Percentiles rank a stretch among this genome's conserved stretches.
Evolutionary conservation across 768 basidiomycete genomes (phyloP).

Genomic region (Suillus alpinus): DNA sequence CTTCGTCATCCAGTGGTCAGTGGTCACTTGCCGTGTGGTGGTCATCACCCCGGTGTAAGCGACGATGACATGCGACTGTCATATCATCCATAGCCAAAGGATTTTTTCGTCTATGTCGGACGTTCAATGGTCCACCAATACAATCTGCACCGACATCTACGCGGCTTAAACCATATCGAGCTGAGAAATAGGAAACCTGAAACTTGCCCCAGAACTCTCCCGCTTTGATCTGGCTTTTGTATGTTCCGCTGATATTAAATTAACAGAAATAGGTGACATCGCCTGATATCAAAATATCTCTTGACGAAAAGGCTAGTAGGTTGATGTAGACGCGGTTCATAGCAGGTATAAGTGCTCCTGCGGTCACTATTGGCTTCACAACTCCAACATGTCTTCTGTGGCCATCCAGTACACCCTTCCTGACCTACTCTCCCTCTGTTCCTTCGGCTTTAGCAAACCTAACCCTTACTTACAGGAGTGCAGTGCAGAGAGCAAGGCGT

Average conservation of each 20-base stretch:
- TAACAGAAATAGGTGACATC: background rate
- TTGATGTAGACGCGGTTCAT: background rate
- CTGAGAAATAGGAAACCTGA: conserved; percentile 6
- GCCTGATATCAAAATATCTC: background rate
- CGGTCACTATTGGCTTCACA: background rate
- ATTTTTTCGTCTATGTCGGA: background rate
- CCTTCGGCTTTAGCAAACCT: conserved; percentile 42
- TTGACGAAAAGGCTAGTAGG: background rate
- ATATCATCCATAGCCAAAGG: background rate
- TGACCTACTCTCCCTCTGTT: conserved; percentile 48
- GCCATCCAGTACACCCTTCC: conserved; percentile 48
- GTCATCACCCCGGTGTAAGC: background rate
- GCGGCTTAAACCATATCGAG: background rate
- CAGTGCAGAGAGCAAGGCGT: conserved; percentile 53
- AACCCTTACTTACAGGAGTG: conserved; percentile 58
- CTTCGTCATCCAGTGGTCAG: background rate
- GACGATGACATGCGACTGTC: background rate
- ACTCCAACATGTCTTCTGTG: conserved; percentile 2
- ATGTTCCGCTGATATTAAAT: background rate
- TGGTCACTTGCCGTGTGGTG: background rate
- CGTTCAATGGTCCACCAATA: too few relatives aligned
- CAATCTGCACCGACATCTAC: background rate
- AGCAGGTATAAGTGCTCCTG: background rate
- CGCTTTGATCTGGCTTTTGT: background rate
- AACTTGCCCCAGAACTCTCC: conserved; percentile 4